phyloP scores from a whole-genome alignment of 345 rosid species.

The Sisymbrium altissimum region DNA sequence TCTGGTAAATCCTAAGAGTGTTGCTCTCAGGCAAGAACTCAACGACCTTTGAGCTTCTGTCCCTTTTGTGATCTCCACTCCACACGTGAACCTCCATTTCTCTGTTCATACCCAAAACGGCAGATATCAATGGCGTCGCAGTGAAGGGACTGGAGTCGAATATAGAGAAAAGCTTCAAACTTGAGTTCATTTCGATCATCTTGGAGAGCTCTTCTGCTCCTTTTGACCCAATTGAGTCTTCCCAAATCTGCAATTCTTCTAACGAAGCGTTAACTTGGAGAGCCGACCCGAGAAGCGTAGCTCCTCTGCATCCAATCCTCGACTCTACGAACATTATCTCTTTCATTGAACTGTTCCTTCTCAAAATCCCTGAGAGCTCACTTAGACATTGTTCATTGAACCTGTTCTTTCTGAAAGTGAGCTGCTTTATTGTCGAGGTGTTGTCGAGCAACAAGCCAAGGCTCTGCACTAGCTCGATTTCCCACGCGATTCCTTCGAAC shows the following conservation, averaged over 20 bases:
- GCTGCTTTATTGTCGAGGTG: constrained; percentile 54
- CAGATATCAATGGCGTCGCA: constrained; percentile 81
- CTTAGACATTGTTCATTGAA: constrained; percentile 49
- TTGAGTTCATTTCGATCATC: constrained; percentile 89
- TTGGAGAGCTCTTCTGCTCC: constrained; percentile 92
- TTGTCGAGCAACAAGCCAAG: constrained; percentile 60
- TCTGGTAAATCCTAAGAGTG: constrained; percentile 62
- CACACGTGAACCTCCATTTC: constrained; percentile 82
- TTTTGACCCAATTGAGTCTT: constrained; percentile 83
- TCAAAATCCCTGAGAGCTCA: constrained; percentile 54
- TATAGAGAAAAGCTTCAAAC: constrained; percentile 64
- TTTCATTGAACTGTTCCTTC: constrained; percentile 53
- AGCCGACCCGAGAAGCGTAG: constrained; percentile 60
- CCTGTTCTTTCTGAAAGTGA: constrained; percentile 56
- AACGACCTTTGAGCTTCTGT: constrained; percentile 65
- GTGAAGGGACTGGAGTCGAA: constrained; percentile 67
- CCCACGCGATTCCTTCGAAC: constrained; percentile 71
- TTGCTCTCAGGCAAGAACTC: constrained; percentile 73
- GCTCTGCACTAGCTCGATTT: constrained; percentile 42
- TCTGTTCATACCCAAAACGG: constrained; percentile 81
- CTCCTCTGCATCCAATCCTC: constrained; percentile 53
- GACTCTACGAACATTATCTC: constrained; percentile 63
- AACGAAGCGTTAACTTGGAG: constrained; percentile 61
- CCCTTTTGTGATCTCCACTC: constrained; percentile 57
- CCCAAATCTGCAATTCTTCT: constrained; percentile 96